Evolutionary conservation across 2,329 filamentous ascomycete species (phyloP).

Genomic region (Claviceps sorghi): DNA sequence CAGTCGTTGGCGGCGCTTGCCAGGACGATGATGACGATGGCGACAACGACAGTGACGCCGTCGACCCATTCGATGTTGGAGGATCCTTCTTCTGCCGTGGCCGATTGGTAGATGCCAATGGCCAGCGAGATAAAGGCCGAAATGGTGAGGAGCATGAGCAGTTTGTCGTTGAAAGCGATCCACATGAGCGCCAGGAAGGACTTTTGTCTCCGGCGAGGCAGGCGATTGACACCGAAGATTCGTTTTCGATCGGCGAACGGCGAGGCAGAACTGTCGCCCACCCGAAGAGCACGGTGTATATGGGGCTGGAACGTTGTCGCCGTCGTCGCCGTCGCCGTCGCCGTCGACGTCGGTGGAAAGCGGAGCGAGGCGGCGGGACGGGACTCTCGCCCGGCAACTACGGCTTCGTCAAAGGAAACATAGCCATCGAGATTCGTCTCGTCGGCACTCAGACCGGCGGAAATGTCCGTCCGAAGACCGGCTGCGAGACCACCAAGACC

Average conservation of each 20-base stretch:
- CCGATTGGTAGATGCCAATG: constrained; percentile 60
- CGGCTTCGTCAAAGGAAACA: constrained; percentile 35
- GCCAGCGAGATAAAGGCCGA: constrained; percentile 61
- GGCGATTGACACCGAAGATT: constrained; percentile 50
- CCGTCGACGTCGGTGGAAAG: constrained; percentile 8
- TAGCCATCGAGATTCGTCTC: constrained; percentile 30
- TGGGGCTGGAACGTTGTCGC: constrained; percentile 2
- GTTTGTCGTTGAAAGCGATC: constrained; percentile 74
- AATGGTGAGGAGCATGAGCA: constrained; percentile 55
- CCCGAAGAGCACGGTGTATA: constrained; percentile 15
- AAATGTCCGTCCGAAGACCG: constrained; percentile 33
- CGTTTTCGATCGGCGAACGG: constrained; percentile 45
- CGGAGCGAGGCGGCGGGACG: constrained; percentile 13
- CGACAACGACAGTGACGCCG: constrained; percentile 64
- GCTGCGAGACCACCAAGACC: constrained; percentile 36
- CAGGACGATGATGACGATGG: constrained; percentile 60
- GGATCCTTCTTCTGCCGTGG: constrained; percentile 34
- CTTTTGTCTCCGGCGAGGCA: constrained; percentile 48
- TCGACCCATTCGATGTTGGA: constrained; percentile 66
- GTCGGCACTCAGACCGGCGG: constrained; percentile 34
- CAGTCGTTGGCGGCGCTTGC: constrained; percentile 70
- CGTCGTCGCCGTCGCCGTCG: no score
- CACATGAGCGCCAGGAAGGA: constrained; percentile 52
- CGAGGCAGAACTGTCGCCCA: constrained; percentile 14
- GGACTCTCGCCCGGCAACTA: constrained; percentile 21